Conservation (phyloP, 2,329 filamentous ascomycete genomes). For the Dothideomycetes sp. region DNA sequence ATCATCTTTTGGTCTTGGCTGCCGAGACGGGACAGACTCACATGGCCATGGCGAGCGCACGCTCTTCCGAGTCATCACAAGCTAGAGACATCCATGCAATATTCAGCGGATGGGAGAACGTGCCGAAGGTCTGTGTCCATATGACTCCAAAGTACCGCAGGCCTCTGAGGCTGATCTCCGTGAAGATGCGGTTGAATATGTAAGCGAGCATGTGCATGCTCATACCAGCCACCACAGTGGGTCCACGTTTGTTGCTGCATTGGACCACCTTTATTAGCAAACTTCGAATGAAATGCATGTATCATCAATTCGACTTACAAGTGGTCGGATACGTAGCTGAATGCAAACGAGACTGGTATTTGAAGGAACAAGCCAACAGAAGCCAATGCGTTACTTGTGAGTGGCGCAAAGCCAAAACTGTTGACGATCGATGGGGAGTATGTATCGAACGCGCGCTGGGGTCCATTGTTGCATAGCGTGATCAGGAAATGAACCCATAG, state of each 20-base stretch:
- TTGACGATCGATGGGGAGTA: slow-evolving; percentile 22
- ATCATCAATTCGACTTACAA: slow-evolving; percentile 37
- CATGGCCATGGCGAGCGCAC: slow-evolving; percentile 50
- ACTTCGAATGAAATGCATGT: too few species aligned
- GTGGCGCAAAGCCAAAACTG: slow-evolving; percentile 16
- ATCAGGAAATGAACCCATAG: slow-evolving; percentile 23
- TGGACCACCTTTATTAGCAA: too few species aligned
- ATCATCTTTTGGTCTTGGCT: too few species aligned
- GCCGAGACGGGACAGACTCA: too few species aligned
- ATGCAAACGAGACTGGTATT: slow-evolving; percentile 40
- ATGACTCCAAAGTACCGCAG: slow-evolving; percentile 44
- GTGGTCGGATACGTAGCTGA: slow-evolving; percentile 43
- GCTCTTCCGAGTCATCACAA: slow-evolving; percentile 45
- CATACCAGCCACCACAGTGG: slow-evolving; percentile 41
- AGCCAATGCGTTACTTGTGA: slow-evolving; percentile 21
- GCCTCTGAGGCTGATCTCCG: slow-evolving; percentile 30
- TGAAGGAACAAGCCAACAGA: slow-evolving; percentile 23
- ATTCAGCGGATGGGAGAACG: slow-evolving; percentile 46
- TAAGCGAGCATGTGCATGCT: slow-evolving; percentile 40
- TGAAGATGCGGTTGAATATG: slow-evolving; percentile 44
- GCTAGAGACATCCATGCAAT: slow-evolving; percentile 49
- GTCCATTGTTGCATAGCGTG: slow-evolving; percentile 21
- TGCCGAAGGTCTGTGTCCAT: slow-evolving; percentile 45
- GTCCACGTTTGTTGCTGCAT: slow-evolving; percentile 35
- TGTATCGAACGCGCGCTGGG: slow-evolving; percentile 19